phyloP scores from a whole-genome alignment of 1,284 basidiomycete species.

The Ceratobasidium sp. region DNA sequence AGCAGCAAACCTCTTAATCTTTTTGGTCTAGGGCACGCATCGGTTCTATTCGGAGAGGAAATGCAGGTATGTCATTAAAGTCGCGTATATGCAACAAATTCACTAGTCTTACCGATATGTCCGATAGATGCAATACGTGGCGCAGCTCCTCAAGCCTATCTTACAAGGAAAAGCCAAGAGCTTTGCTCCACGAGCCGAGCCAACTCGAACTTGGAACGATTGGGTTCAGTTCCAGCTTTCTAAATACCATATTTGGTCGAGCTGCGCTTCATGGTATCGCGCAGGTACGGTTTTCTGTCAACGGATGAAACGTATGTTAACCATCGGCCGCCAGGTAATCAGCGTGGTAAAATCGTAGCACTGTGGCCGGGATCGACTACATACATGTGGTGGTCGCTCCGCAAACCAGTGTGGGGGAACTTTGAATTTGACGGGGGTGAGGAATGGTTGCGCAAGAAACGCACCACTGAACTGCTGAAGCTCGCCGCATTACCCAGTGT shows the following conservation, averaged over 20 bases:
- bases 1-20: neutral
- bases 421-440: slow-evolving; percentile 5
- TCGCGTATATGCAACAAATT: neutral
- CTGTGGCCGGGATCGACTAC: neutral
- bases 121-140: slow-evolving; percentile 28
- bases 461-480: neutral
- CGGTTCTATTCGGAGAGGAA: slow-evolving; percentile 27
- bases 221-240: slow-evolving; percentile 1
- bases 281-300: neutral
- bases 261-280: slow-evolving; percentile 33
- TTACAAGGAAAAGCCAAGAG: slow-evolving; percentile 31
- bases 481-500: neutral
- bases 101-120: neutral
- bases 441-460: neutral
- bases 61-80: slow-evolving; percentile 17
- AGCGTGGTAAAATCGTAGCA: slow-evolving; percentile 2
- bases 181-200: neutral
- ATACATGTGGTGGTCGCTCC: slow-evolving; percentile 30
- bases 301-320: neutral
- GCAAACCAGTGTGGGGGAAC: slow-evolving; percentile 1
- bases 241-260: neutral
- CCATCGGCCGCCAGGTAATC: neutral
- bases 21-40: slow-evolving; percentile 26
- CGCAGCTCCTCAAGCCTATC: slow-evolving; percentile 19
- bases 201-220: slow-evolving; percentile 21